phyloP scores from a whole-genome alignment of 495 filamentous ascomycete species.

The Aspergillus heteromorphus region DNA sequence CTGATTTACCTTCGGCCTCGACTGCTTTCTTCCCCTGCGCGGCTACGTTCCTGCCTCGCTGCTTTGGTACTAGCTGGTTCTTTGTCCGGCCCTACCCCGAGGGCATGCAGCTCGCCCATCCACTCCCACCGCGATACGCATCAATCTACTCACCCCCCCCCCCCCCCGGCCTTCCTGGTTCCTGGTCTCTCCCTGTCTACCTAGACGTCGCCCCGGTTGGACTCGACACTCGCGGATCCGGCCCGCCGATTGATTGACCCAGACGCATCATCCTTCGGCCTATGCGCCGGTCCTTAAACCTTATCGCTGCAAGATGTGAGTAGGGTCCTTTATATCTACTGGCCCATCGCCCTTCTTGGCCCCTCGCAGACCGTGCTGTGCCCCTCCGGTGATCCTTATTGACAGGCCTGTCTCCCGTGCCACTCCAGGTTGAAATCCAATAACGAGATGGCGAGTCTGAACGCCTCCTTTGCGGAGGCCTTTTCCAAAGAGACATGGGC shows the following conservation, averaged over 20 bases:
- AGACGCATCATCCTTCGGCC: background rate
- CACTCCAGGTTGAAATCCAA: conserved; percentile 18
- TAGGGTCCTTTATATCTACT: conserved; percentile 6
- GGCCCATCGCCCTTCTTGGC: background rate
- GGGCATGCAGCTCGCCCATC: too few species aligned
- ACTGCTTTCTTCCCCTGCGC: background rate
- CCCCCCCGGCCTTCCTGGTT: background rate
- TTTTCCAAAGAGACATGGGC: conserved; percentile 45
- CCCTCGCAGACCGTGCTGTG: background rate
- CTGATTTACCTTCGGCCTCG: background rate
- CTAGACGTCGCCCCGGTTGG: background rate
- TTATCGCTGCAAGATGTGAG: conserved; percentile 14
- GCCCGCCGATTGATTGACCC: background rate
- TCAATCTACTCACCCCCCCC: too few species aligned
- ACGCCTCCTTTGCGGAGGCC: conserved; percentile 24
- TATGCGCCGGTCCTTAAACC: background rate
- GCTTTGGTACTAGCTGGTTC: too few species aligned
- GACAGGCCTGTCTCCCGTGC: conserved; percentile 4
- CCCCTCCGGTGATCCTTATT: conserved; percentile 3
- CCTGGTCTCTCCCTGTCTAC: background rate
- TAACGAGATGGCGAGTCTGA: conserved; percentile 34
- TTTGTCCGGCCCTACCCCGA: background rate
- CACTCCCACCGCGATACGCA: background rate
- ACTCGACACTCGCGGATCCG: background rate
- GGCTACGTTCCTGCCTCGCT: too few species aligned